These are phyloP conservation scores for Rhodotorula babjevae DNA, from an alignment of 768 basidiomycete species.

Conservation along the genomic window DNA sequence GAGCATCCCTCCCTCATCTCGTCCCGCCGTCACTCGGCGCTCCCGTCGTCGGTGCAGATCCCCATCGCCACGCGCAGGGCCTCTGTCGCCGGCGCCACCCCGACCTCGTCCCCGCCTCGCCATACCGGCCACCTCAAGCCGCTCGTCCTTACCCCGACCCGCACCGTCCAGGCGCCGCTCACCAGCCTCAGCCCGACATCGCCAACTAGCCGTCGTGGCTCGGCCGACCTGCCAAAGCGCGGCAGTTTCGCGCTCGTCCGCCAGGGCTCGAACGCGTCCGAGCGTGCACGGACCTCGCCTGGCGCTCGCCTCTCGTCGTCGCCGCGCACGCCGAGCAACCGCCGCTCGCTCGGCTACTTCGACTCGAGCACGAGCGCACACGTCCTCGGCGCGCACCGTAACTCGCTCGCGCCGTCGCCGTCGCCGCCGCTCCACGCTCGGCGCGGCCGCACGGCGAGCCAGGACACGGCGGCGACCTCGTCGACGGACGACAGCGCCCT, in stretches of 20 bases:
- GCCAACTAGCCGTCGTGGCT: neutral
- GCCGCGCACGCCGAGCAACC: neutral
- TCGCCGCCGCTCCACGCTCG: neutral
- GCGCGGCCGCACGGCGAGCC: conserved; percentile 5
- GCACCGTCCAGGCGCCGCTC: conserved; percentile 14
- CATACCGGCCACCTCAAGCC: conserved; percentile 18
- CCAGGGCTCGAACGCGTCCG: neutral
- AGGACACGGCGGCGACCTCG: conserved; percentile 4
- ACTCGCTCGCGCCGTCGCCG: neutral
- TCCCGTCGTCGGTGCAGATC: neutral
- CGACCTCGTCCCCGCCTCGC: neutral
- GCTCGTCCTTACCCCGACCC: conserved; percentile 30
- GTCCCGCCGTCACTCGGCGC: conserved; percentile 8
- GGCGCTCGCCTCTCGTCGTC: neutral
- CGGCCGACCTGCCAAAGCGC: neutral
- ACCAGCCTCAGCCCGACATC: neutral
- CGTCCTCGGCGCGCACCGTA: too few relatives aligned
- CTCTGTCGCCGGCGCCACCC: neutral
- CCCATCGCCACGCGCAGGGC: neutral
- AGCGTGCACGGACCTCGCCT: neutral
- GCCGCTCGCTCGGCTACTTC: conserved; percentile 1
- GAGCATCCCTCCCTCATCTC: neutral
- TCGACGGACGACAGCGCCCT: conserved; percentile 5
- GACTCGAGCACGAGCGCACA: neutral
- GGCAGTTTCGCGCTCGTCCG: neutral